Percentiles rank a stretch among this genome's conserved stretches.
phyloP scores from a whole-genome alignment of 176 grass and related monocot species.

The Lolium rigidum region DNA sequence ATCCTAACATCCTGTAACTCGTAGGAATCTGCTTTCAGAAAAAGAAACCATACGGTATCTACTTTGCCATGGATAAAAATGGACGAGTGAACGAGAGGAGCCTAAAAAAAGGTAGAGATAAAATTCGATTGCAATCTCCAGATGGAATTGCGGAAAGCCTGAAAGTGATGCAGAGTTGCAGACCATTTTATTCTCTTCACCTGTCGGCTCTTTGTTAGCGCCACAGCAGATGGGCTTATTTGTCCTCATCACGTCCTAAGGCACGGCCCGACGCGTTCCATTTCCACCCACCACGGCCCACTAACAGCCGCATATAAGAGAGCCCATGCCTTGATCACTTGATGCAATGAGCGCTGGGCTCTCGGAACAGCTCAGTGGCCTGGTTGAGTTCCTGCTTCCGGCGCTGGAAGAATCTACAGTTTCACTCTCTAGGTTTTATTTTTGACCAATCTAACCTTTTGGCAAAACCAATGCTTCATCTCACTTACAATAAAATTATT shows the following conservation, averaged over 20 bases:
- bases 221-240: neutral
- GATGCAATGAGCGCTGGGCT: neutral
- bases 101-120: neutral
- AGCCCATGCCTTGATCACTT: neutral
- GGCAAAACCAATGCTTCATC: no score
- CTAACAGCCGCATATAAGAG: neutral
- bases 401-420: neutral
- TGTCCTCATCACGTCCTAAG: neutral
- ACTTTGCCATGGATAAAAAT: neutral
- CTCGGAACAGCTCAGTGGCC: neutral
- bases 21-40: neutral
- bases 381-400: neutral
- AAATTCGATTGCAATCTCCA: neutral
- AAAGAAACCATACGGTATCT: neutral
- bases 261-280: neutral
- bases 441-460: no score
- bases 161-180: neutral
- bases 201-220: neutral
- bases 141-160: neutral
- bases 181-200: neutral
- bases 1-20: no score
- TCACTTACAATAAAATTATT: no score
- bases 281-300: neutral
- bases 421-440: no score
- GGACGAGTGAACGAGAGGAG: neutral